Evolutionary conservation across 345 rosid genomes (phyloP), one percentile per base, ranked within the genome.

Genomic region (Brassica nigra): DNA sequence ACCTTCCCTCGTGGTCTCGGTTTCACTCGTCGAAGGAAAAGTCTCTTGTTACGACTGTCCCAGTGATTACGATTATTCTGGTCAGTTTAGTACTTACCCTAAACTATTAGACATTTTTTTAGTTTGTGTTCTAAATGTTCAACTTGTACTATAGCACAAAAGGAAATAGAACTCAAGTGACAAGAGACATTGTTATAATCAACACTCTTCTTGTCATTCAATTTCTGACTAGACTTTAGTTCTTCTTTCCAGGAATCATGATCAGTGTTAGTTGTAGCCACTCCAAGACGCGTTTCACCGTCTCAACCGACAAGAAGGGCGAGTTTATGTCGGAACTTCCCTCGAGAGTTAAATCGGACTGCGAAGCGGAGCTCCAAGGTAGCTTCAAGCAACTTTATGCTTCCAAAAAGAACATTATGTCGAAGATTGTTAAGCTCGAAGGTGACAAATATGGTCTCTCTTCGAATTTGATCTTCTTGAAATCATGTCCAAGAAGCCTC

Each of bases 11-110:
- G 62, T 83, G 65, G 81, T 82, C 70, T 85, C 94, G 0, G 66
- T 81, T 11, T 83, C 83, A 1, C 64, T 82, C 16, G 71, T 94
- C 36, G 20, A 86, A 70, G 93, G 87, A 39, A 88, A 88, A 71
- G 80, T 90, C 76, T 81, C 93, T 55, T 94, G 98, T 80, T 80
- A 83, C 1, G 94, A 87, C 78, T 94, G 98, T 85, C 49, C 49
- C 8, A 34, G 8, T 34, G 73, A 78, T 57, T 81, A 81, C 12
- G 86, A 88, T 81, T 83, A 87, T 80, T 87, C 97, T 84, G 96
- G 98, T 94, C 10, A 30, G 0, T 70, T 55, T 14, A 5, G 18
- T 55, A 70, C 58, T 1, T 62, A 49, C 7, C 8, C 74, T 37
- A 62, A 30, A 29, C 49, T 11, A 55, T 20, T 28, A 63, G 28